These are phyloP conservation scores for Russula virescens DNA, from an alignment of 768 basidiomycete species.

Conservation along the genomic window DNA sequence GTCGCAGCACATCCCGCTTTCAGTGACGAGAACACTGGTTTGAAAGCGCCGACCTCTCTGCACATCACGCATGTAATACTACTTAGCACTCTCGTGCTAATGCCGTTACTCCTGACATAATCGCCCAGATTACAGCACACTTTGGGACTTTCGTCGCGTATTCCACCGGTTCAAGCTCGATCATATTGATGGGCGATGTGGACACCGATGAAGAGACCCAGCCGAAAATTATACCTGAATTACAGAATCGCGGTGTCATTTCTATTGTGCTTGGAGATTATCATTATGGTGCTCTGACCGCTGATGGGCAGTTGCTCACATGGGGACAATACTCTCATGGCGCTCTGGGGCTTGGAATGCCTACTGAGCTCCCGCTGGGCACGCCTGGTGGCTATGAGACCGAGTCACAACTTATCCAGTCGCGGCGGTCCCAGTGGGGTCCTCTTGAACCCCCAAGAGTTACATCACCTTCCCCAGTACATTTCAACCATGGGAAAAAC, in stretches of 20 bases:
- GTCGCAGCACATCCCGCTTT: conserved; percentile 45
- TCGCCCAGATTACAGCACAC: conserved; percentile 72
- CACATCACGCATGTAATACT: conserved; percentile 67
- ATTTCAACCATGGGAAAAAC: conserved; percentile 58
- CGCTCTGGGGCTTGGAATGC: conserved; percentile 83
- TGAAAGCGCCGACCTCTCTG: conserved; percentile 40
- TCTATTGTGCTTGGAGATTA: conserved; percentile 91
- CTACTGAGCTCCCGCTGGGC: conserved; percentile 45
- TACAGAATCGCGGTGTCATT: conserved; percentile 77
- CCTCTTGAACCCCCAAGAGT: conserved; percentile 39
- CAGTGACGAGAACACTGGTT: conserved; percentile 28
- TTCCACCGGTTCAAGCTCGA: conserved; percentile 62
- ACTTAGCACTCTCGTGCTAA: neutral
- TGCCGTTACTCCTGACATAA: conserved; percentile 10
- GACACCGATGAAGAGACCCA: conserved; percentile 37
- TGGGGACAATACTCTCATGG: conserved; percentile 78
- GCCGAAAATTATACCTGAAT: conserved; percentile 61
- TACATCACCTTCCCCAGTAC: conserved; percentile 58
- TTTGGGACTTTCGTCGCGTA: conserved; percentile 79
- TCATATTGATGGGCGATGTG: conserved; percentile 65
- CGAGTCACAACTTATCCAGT: conserved; percentile 33
- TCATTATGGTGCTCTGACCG: conserved; percentile 82
- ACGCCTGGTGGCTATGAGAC: conserved; percentile 53
- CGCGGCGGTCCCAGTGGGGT: conserved; percentile 19
- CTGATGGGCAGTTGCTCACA: conserved; percentile 66